Evolutionary conservation across 306 rosid genomes (phyloP), one percentile per base, ranked within the genome.

Genomic region (Trichosanthes cucumerina): DNA sequence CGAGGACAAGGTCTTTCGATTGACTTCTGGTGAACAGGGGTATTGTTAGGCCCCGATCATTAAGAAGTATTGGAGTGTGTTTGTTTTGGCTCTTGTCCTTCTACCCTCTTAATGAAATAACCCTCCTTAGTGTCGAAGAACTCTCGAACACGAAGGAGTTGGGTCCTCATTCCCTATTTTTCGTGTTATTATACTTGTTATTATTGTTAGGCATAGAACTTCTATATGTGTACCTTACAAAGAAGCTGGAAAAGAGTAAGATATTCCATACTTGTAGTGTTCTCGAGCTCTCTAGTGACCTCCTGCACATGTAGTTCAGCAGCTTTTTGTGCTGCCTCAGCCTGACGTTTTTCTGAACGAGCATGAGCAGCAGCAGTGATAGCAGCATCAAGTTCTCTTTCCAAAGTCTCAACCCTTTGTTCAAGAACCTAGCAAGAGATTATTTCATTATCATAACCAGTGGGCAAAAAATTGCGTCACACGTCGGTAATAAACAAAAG

Each of bases 321-420:
- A 21, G 92, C 87, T 83, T 83, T 92, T 79, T 88, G 97, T 1
- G 93, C 88, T 7, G 97, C 88, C 79, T 95, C 98, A 3, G 97
- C 98, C 76, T 87, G 93, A 13, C 96, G 92, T 78, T 89, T 95
- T 60, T 92, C 98, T 4, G 95, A 88, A 79, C 98, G 98, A 54
- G 96, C 93, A 39, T 86, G 90, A 13, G 97, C 95, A 15, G 98
- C 93, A 73, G 97, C 92, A 23, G 89, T 82, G 69, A 95, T 88
- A 80, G 98, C 98, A 76, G 97, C 93, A 85, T 92, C 97, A 24
- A 95, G 93, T 72, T 92, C 98, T 80, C 96, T 85, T 80, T 95
- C 98, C 82, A 95, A 82, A 26, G 96, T 88, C 80, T 87, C 87
- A 52, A 95, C 97, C 65, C 97, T 89, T 80, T 91, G 97, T 2